A percentile compares a stretch with the other conserved stretches of the same genome.
Evolutionary conservation across 2,329 filamentous ascomycete genomes (phyloP).

Genomic region (Fusarium pilosicola): DNA sequence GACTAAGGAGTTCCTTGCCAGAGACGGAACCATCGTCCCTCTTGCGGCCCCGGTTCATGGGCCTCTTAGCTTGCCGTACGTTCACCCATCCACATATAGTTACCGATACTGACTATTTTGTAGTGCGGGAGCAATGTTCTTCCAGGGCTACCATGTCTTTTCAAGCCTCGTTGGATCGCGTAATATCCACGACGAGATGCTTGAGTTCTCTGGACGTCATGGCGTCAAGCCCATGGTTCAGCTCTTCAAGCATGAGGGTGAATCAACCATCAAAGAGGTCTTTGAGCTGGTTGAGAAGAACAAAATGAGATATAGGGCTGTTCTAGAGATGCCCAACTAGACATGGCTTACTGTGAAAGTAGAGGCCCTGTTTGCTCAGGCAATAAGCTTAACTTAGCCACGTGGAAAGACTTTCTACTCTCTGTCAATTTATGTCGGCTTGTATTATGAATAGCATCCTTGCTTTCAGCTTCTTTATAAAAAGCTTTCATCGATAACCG

Average conservation of each 20-base stretch:
- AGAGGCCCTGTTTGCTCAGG: background rate
- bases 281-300: background rate
- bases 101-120: rapidly evolving
- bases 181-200: constrained; percentile 4
- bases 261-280: background rate
- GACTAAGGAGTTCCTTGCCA: constrained; percentile 3
- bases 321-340: background rate
- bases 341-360: rapidly evolving
- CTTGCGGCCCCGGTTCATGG: background rate
- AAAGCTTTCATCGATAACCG: rapidly evolving
- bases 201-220: background rate
- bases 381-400: background rate
- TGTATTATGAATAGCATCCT: background rate
- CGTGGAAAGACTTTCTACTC: rapidly evolving
- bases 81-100: rapidly evolving
- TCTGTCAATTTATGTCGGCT: background rate
- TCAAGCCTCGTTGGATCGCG: constrained; percentile 8
- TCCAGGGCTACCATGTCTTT: constrained; percentile 3
- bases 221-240: constrained; percentile 1
- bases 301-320: constrained; percentile 16
- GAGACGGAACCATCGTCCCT: background rate
- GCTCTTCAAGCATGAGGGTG: constrained; percentile 4
- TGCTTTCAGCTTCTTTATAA: background rate
- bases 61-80: background rate
- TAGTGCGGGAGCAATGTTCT: constrained; percentile 10